A percentile compares a stretch with the other conserved stretches of the same genome.
These are phyloP conservation scores for Chrysanthemum lavandulifolium DNA, from an alignment of 129 eudicot genomes.

Conservation along the genomic window DNA sequence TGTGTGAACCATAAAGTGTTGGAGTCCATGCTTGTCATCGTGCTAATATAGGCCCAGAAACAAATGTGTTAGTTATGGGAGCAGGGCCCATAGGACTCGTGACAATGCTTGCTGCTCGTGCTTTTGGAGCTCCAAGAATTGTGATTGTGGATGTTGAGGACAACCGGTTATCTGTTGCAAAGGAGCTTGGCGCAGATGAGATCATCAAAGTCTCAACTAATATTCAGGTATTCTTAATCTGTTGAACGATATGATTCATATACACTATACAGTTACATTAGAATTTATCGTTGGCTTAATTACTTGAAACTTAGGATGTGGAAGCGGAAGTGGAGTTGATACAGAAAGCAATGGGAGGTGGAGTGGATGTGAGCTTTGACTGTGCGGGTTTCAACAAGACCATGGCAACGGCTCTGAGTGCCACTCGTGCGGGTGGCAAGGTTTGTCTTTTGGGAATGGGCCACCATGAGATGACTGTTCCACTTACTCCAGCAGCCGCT, in stretches of 20 bases:
- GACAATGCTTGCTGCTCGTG: conserved; percentile 70
- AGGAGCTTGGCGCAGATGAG: conserved; percentile 63
- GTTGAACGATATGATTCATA: background rate
- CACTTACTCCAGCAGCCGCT: conserved; percentile 74
- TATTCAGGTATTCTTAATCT: conserved; percentile 41
- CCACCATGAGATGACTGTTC: conserved; percentile 66
- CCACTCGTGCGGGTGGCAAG: conserved; percentile 64
- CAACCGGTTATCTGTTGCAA: conserved; percentile 56
- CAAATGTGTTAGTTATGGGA: conserved; percentile 59
- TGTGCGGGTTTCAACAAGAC: conserved; percentile 79
- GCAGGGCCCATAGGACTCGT: conserved; percentile 78
- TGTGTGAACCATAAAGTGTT: conserved; percentile 76
- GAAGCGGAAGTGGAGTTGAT: conserved; percentile 46
- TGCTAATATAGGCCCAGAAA: conserved; percentile 62
- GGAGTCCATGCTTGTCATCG: conserved; percentile 78
- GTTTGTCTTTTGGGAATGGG: conserved; percentile 78
- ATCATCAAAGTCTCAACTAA: conserved; percentile 57
- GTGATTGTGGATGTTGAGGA: conserved; percentile 67
- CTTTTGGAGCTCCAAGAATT: conserved; percentile 65
- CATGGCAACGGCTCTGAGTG: conserved; percentile 58
- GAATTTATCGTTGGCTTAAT: background rate
- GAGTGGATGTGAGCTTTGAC: conserved; percentile 62
- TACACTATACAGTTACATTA: background rate
- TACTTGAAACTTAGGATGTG: conserved; percentile 38
- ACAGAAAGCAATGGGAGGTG: conserved; percentile 55